A percentile compares a stretch with the other conserved stretches of the same genome.
phyloP scores from a whole-genome alignment of 306 rosid genomes.

The Cercis canadensis region DNA sequence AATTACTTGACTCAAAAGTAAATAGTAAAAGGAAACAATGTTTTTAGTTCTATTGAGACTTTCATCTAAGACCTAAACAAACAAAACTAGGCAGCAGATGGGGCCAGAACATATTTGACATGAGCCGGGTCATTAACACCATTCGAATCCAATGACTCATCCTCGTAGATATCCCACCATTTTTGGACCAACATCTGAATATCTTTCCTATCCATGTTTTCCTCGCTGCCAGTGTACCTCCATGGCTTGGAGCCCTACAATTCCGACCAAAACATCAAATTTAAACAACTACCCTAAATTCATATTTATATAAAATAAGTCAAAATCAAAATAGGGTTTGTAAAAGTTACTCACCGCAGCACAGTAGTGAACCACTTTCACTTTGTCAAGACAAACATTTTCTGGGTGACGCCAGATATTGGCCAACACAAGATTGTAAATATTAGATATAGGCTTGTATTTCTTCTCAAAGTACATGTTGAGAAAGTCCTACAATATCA shows the following conservation, averaged over 20 bases:
- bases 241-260: constrained; percentile 89
- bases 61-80: no score
- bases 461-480: constrained; percentile 68
- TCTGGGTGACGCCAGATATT: constrained; percentile 89
- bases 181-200: constrained; percentile 70
- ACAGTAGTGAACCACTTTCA: constrained; percentile 84
- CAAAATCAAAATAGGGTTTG: no score
- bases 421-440: constrained; percentile 75
- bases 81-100: constrained; percentile 63
- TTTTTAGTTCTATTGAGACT: no score
- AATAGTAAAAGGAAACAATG: no score
- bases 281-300: no score
- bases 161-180: constrained; percentile 82
- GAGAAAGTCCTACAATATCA: constrained; percentile 70
- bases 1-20: no score
- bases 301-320: no score
- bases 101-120: constrained; percentile 37
- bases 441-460: constrained; percentile 63
- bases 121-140: constrained; percentile 29
- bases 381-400: constrained; percentile 61
- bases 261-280: no score
- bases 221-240: constrained; percentile 79
- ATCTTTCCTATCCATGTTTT: constrained; percentile 85
- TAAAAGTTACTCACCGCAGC: constrained; percentile 62
- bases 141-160: constrained; percentile 63